Base-by-base conservation (phyloP, 2,329 filamentous ascomycete genomes). In the Cladophialophora bantiana region DNA sequence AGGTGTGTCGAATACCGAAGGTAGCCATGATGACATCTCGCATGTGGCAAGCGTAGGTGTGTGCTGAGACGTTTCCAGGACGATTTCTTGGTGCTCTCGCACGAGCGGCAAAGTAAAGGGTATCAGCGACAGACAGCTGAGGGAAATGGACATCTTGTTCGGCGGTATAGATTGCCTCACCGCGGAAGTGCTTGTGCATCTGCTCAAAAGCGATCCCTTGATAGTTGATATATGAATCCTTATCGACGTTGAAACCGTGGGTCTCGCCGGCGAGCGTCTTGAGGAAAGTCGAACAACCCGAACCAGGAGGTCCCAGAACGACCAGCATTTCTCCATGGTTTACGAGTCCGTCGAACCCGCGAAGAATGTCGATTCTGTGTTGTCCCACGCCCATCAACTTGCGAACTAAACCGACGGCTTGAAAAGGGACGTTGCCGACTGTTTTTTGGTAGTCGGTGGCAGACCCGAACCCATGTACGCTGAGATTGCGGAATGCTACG, bases 201-300 rank as follows among this genome's bases (percentile, higher is more conserved):
- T 92, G 86, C 74, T 91, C 80, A 63, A 2, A 86, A 81, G 73
- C 78, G 77, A 45, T 57, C 15, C 58, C 80, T 62, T 95, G 90
- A 75, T 96, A 96, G 79, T 96, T 94, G 75, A 96, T 87, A 69
- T 91, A 88, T 0, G 90, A 89, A 9, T 82, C 80, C 3, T 89
- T 80, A 57, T 92, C 90, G 12, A 95, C 83, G 71, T 85, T 87
- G 72, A 96, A 89, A 58, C 93, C 93, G 72, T 93, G 90, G 20
- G 90, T 92, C 78, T 96, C 92, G 67, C 93, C 92, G 4, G 92
- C 87, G 71, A 96, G 87, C 0, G 92, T 91, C 82, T 95, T 96
- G 65, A 96, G 83, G 70, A 96, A 89, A 1, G 93, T 96, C n/a
- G 90, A 92, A 77, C 93, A 96, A 60, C 80, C 80, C 66, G 75